These are phyloP conservation scores for Lasiodiplodia gonubiensis DNA, from an alignment of 2,329 filamentous ascomycete species.

Conservation along the genomic window DNA sequence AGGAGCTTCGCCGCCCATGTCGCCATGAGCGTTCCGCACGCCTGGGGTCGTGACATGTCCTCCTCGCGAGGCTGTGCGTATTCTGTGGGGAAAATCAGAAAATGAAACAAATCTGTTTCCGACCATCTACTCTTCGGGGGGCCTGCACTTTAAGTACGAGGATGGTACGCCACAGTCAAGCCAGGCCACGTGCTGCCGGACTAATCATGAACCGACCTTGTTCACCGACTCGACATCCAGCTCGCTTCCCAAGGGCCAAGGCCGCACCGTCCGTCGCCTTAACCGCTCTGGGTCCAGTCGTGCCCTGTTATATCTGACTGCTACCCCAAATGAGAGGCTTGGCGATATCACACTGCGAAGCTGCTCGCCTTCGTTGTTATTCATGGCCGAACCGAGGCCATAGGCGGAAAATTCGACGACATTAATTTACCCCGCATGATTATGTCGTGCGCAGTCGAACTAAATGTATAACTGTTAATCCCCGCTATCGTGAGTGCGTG, in stretches of 20 bases:
- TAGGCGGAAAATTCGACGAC: conserved; percentile 13
- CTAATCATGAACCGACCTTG: conserved; percentile 12
- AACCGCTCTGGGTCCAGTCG: neutral
- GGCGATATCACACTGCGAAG: neutral
- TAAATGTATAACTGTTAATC: too few relatives aligned
- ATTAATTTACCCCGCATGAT: conserved; percentile 4
- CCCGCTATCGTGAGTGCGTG: neutral
- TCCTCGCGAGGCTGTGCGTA: neutral
- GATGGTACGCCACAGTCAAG: neutral
- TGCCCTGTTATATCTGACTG: neutral
- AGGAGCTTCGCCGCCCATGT: neutral
- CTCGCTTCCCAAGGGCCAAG: conserved; percentile 6
- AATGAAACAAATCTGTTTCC: neutral
- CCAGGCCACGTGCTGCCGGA: neutral
- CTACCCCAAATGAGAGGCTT: neutral
- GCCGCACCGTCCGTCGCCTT: neutral
- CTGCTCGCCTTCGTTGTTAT: neutral
- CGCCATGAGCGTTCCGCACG: neutral
- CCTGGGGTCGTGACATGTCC: neutral
- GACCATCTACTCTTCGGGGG: neutral
- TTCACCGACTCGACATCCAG: conserved; percentile 11
- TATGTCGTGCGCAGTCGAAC: too few relatives aligned
- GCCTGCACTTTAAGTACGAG: neutral
- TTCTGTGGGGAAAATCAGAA: neutral
- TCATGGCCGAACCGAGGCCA: conserved; percentile 9